Evolutionary conservation across 202 grass and related monocot species (phyloP).

Genomic region (Saccharum hybrid): DNA sequence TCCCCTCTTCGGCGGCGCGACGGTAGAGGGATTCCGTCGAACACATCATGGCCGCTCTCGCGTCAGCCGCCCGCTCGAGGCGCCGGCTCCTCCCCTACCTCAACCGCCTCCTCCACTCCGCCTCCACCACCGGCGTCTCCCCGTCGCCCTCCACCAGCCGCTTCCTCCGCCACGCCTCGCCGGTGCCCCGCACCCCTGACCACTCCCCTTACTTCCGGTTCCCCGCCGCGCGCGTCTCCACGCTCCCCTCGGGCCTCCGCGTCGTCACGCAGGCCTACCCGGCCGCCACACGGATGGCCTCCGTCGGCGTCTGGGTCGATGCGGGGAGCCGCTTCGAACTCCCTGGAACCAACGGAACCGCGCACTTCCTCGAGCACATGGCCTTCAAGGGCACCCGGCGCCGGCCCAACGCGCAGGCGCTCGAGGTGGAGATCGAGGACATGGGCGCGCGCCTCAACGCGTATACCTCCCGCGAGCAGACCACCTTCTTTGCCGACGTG

Average conservation of each 20-base stretch:
- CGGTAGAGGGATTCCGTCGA: constrained; percentile 32
- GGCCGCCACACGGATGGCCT: constrained; percentile 71
- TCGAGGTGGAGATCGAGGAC: constrained; percentile 94
- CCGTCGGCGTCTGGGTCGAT: constrained; percentile 92
- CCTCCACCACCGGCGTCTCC: constrained; percentile 41
- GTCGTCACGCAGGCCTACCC: constrained; percentile 80
- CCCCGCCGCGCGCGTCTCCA: constrained; percentile 65
- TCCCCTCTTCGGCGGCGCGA: constrained; percentile 35
- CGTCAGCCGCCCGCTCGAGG: constrained; percentile 45
- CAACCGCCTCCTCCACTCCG: constrained; percentile 50
- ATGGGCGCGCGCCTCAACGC: constrained; percentile 95
- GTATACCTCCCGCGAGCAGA: constrained; percentile 96
- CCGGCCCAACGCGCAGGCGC: constrained; percentile 61
- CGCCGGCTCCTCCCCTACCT: constrained; percentile 45
- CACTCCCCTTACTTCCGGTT: constrained; percentile 72
- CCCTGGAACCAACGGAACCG: constrained; percentile 89
- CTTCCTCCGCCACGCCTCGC: constrained; percentile 79
- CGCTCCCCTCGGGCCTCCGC: constrained; percentile 77
- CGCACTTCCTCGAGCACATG: constrained; percentile 99
- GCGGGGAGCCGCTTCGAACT: constrained; percentile 92
- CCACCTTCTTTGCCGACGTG: constrained; percentile 96
- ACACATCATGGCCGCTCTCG: constrained; percentile 51
- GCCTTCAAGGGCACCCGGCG: constrained; percentile 90
- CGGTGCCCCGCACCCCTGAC: constrained; percentile 54
- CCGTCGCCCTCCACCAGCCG: constrained; percentile 48